phyloP scores from a whole-genome alignment of 306 rosid genomes.

The Vigna unguiculata region DNA sequence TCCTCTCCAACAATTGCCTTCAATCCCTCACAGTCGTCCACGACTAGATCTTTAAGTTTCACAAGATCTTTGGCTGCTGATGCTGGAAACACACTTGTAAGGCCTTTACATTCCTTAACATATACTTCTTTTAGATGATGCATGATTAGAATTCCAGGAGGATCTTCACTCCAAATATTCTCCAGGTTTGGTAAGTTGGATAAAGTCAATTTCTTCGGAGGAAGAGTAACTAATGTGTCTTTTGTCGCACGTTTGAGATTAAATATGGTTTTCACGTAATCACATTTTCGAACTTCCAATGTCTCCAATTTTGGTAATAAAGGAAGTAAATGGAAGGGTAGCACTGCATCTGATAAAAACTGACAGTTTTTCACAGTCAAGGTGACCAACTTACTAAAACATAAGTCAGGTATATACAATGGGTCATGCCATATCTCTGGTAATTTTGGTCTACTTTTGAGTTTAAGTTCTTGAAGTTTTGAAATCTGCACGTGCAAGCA shows the following conservation, averaged over 20 bases:
- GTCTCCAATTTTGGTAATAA: neutral
- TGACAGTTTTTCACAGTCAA: neutral
- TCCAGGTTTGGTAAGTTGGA: too few species aligned
- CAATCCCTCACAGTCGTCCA: neutral
- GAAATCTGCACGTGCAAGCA: too few species aligned
- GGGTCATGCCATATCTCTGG: constrained; percentile 14
- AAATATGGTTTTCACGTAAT: neutral
- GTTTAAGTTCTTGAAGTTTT: too few species aligned
- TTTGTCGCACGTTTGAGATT: too few species aligned
- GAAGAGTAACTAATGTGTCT: too few species aligned
- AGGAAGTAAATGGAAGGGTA: constrained; percentile 30
- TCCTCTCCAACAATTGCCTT: neutral
- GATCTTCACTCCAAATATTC: neutral
- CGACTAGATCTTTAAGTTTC: constrained; percentile 12
- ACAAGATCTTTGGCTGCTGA: constrained; percentile 13
- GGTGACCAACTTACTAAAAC: neutral
- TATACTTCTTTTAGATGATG: neutral
- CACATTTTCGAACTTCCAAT: constrained; percentile 1
- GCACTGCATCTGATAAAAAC: constrained; percentile 3
- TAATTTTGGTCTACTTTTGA: neutral
- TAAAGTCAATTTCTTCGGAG: too few species aligned
- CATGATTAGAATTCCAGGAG: constrained; percentile 15
- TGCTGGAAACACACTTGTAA: constrained; percentile 40
- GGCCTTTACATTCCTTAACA: constrained; percentile 7
- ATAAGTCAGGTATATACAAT: neutral